phyloP scores from a whole-genome alignment of 2,329 filamentous ascomycete genomes.

The Epichloe baconii region DNA sequence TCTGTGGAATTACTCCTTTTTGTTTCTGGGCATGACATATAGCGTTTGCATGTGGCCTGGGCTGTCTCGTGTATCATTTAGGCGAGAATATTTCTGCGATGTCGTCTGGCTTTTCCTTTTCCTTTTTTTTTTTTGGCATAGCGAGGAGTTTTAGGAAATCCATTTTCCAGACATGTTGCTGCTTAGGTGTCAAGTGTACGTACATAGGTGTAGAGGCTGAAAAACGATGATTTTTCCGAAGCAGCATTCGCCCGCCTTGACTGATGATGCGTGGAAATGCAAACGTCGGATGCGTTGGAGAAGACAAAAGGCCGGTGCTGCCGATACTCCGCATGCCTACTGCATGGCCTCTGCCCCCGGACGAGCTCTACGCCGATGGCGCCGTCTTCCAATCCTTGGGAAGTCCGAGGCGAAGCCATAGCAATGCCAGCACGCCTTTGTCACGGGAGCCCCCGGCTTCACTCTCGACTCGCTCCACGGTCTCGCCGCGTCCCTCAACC shows the following conservation, averaged over 20 bases:
- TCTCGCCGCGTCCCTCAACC: slow-evolving; percentile 32
- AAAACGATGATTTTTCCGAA: background rate
- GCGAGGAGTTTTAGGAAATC: background rate
- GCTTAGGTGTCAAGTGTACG: background rate
- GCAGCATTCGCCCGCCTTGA: no score
- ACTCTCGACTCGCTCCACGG: slow-evolving; percentile 28
- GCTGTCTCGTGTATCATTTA: background rate
- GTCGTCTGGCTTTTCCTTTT: background rate
- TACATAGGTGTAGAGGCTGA: background rate
- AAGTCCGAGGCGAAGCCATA: background rate
- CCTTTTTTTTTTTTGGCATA: background rate
- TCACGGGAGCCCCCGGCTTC: slow-evolving; percentile 15
- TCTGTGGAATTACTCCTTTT: slow-evolving; percentile 4
- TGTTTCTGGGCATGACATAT: background rate
- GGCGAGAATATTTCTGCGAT: background rate
- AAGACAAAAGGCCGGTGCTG: no score
- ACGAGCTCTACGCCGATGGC: slow-evolving; percentile 17
- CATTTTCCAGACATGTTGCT: background rate
- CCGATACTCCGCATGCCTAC: no score
- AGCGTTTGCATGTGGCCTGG: background rate
- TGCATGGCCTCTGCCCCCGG: no score
- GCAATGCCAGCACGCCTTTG: slow-evolving; percentile 3
- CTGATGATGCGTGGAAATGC: no score
- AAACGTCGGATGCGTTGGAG: no score
- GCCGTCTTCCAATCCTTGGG: background rate